These are phyloP conservation scores for Dichotomopilus funicola DNA, from an alignment of 2,329 filamentous ascomycete genomes.

Conservation along the genomic window DNA sequence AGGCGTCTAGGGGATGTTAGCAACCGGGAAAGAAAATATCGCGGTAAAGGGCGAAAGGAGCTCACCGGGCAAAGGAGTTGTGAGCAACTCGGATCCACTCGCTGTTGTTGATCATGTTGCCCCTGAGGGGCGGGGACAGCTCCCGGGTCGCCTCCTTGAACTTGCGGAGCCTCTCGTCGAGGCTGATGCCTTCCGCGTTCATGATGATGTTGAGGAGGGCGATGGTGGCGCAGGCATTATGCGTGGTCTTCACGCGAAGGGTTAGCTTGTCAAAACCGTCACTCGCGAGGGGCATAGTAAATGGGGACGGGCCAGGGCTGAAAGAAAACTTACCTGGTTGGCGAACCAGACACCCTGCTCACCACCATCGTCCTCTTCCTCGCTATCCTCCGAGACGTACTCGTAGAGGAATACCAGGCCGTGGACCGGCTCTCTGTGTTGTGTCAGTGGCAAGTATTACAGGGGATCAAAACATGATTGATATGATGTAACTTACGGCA, in stretches of 20 bases:
- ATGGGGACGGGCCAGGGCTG: background rate
- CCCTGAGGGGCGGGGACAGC: constrained; percentile 66
- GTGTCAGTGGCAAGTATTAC: background rate
- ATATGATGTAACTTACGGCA: constrained; percentile 47
- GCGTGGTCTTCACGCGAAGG: constrained; percentile 52
- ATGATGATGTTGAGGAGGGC: constrained; percentile 90
- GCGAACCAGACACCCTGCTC: constrained; percentile 75
- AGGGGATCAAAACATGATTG: background rate
- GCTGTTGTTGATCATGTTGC: constrained; percentile 67
- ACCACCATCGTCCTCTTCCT: constrained; percentile 48
- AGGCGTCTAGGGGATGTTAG: constrained; percentile 47
- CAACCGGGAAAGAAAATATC: background rate
- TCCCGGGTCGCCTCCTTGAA: constrained; percentile 68
- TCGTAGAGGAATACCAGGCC: constrained; percentile 87
- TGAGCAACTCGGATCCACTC: constrained; percentile 73
- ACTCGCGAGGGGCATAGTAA: background rate
- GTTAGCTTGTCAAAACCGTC: background rate
- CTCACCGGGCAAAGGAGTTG: constrained; percentile 74
- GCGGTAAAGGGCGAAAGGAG: background rate
- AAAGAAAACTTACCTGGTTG: constrained; percentile 60
- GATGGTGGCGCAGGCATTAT: constrained; percentile 86
- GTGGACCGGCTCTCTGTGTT: constrained; percentile 60
- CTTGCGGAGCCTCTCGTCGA: constrained; percentile 61
- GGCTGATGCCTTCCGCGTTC: constrained; percentile 61
- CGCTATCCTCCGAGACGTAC: constrained; percentile 50